Evolutionary conservation across 441 rosid genomes (phyloP), one percentile per base, ranked within the genome.

Genomic region (Gossypium aridum): DNA sequence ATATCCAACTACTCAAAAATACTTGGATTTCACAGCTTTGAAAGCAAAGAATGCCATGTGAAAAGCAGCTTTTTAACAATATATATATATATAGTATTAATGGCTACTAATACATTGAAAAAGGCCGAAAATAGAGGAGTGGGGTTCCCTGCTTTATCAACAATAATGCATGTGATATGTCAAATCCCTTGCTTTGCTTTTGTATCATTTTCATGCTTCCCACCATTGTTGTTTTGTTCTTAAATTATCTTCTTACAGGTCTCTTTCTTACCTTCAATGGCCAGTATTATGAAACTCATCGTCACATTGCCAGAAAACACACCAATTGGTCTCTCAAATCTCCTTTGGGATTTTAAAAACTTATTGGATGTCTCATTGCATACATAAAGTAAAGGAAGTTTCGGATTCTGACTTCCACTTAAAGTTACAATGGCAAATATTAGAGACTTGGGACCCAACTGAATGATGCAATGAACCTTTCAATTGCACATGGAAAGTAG

Each of bases 391-490:
- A 75, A 61, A 73, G 73, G 82, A 82, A 53, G 54, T 54, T 47
- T 73, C 74, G 80, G 84, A n/a, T 49, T 49, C 54, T 82, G 87
- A 84, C 81, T 79, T 83, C 85, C 88, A 86, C 82, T 85, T 68
- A 47, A 71, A 75, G 73, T 77, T 64, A 78, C 73, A 57, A 69
- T 83, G 78, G 72, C 77, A 3, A 75, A 60, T 43, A 75, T 70
- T 82, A 75, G 28, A 69, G 64, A 70, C 23, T 65, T 60, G 3
- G 82, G 71, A 31, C 77, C 89, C 85, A 82, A 75, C 81, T 65
- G 80, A 75, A 68, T 77, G 73, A 70, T 78, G 78, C 76, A 76
- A 78, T 77, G 60, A 55, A 77, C 76, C 63, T 47, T 71, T 12
- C n/a, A 17, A 75, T 68, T 62, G 69, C 69, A 74, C 14, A 26